Conservation (phyloP, 1,284 basidiomycete genomes). For the Macrocystidia cucumis region DNA sequence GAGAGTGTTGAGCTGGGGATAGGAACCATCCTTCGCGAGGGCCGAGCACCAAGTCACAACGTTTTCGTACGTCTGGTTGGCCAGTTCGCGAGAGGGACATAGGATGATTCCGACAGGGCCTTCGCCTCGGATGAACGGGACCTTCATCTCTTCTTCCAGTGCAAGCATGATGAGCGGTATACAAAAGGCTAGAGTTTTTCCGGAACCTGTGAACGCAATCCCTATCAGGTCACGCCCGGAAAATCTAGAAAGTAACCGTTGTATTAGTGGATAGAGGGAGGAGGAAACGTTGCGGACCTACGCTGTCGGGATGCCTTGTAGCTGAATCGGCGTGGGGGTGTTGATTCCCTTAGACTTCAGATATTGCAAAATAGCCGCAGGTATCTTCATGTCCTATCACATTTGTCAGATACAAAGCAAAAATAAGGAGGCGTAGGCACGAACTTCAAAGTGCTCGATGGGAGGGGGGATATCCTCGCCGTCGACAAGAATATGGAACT, state of each 20-base stretch:
- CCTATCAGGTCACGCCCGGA: conserved; percentile 91
- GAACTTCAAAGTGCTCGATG: conserved; percentile 82
- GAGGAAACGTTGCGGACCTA: conserved; percentile 37
- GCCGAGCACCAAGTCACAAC: conserved; percentile 81
- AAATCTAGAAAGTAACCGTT: conserved; percentile 45
- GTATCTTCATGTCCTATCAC: conserved; percentile 97
- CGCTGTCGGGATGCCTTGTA: conserved; percentile 95
- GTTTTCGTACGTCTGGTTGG: conserved; percentile 95
- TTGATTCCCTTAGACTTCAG: conserved; percentile 83
- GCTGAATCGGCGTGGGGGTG: conserved; percentile 91
- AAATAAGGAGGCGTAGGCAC: conserved; percentile 14
- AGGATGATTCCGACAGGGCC: conserved; percentile 94
- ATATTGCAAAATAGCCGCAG: conserved; percentile 74
- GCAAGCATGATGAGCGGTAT: conserved; percentile 94
- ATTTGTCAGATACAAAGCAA: conserved; percentile 4
- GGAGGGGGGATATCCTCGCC: conserved; percentile 92
- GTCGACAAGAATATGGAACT: conserved; percentile 89
- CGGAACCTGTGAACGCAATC: conserved; percentile 92
- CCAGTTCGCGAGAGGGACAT: conserved; percentile 92
- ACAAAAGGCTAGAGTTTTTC: conserved; percentile 89
- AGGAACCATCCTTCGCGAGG: conserved; percentile 71
- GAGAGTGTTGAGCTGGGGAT: conserved; percentile 82
- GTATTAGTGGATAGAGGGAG: conserved; percentile 3
- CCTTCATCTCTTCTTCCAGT: conserved; percentile 85
- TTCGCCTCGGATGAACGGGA: conserved; percentile 89